phyloP scores from a whole-genome alignment of 495 filamentous ascomycete genomes.

The Tuber calosporum region DNA sequence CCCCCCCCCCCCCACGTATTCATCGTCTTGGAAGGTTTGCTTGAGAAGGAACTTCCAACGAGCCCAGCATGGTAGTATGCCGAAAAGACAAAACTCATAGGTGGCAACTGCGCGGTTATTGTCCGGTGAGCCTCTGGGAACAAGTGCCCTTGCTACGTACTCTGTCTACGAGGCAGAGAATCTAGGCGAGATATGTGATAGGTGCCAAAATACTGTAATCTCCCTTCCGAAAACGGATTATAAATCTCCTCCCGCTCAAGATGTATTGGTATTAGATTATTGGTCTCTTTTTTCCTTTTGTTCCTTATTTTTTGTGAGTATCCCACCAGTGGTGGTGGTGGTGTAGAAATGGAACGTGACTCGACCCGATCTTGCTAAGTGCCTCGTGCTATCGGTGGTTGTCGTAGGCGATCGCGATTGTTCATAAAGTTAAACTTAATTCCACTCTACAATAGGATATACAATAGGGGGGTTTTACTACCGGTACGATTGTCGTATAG shows the following conservation, averaged over 20 bases:
- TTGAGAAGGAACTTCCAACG: constrained; percentile 42
- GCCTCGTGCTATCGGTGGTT: too few relatives aligned
- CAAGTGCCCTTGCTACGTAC: constrained; percentile 82
- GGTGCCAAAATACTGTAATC: constrained; percentile 54
- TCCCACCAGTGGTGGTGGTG: not conserved
- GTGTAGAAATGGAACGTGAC: not conserved
- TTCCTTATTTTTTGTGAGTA: not conserved
- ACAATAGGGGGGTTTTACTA: too few relatives aligned
- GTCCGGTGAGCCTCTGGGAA: constrained; percentile 58
- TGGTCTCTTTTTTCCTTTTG: not conserved
- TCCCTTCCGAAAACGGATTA: constrained; percentile 12
- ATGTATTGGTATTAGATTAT: not conserved
- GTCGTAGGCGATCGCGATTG: too few relatives aligned
- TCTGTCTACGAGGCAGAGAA: constrained; percentile 57
- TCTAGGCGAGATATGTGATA: constrained; percentile 59
- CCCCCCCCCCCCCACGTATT: constrained; percentile 67
- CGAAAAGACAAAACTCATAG: constrained; percentile 47
- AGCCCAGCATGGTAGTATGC: constrained; percentile 47
- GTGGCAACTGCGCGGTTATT: constrained; percentile 45
- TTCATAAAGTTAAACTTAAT: too few relatives aligned
- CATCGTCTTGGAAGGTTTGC: constrained; percentile 62
- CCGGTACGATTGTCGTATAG: too few relatives aligned
- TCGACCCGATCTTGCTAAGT: not conserved
- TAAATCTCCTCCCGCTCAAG: constrained; percentile 11
- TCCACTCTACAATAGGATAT: too few relatives aligned